Conservation (phyloP, 108 stramenopile species). For the Discostella pseudostelligera region DNA sequence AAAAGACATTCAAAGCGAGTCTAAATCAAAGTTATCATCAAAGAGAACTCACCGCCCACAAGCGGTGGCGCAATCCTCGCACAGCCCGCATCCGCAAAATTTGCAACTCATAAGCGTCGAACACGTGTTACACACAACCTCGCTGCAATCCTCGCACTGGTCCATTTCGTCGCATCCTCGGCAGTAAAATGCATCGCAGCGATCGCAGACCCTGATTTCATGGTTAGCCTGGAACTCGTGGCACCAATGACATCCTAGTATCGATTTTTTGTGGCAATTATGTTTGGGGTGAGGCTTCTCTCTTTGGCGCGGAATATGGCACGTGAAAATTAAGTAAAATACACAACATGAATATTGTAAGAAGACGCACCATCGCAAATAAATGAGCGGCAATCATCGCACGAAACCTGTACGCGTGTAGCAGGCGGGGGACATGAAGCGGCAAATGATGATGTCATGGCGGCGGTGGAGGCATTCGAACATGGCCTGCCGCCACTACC, state of each 20-base stretch:
- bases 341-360: not conserved
- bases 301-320: too few species aligned
- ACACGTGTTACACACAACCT: conserved; percentile 88
- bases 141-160: conserved; percentile 92
- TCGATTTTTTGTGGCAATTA: not conserved
- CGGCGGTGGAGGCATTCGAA: conserved; percentile 32
- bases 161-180: conserved; percentile 90
- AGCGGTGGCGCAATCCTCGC: conserved; percentile 92
- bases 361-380: conserved; percentile 64
- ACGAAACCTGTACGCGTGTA: conserved; percentile 75
- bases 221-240: conserved; percentile 94
- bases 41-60: conserved; percentile 85
- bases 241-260: conserved; percentile 88
- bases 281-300: not conserved
- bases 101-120: conserved; percentile 88
- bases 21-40: not conserved
- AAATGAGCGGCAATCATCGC: conserved; percentile 84
- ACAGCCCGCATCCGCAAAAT: conserved; percentile 90
- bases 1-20: not conserved
- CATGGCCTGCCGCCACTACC: conserved; percentile 10
- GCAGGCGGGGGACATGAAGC: conserved; percentile 22
- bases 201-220: conserved; percentile 90
- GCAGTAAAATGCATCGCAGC: conserved; percentile 91
- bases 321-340: too few species aligned
- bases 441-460: conserved; percentile 22